phyloP scores from a whole-genome alignment of 768 basidiomycete species.

The Mycena chlorophos region DNA sequence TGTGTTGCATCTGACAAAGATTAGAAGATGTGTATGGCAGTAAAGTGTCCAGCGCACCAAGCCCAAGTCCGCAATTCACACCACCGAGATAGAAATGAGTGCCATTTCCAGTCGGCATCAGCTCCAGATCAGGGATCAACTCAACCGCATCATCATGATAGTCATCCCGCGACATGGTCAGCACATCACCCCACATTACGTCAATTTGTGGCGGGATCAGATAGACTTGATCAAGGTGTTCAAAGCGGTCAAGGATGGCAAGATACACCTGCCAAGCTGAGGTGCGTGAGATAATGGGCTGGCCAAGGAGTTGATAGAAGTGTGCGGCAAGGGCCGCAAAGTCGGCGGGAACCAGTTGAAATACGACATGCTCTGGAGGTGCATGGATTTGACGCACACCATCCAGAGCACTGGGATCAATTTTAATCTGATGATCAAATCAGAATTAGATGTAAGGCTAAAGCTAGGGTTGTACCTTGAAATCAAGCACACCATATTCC shows the following conservation, averaged over 20 bases:
- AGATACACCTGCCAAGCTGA: neutral
- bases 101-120: neutral
- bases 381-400: neutral
- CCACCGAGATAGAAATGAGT: neutral
- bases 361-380: neutral
- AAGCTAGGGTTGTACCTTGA: neutral
- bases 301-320: neutral
- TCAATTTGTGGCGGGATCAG: neutral
- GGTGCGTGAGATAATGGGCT: neutral
- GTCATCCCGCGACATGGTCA: neutral
- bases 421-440: neutral
- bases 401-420: neutral
- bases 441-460: neutral
- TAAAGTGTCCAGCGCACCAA: neutral
- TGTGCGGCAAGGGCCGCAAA: neutral
- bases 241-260: neutral
- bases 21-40: neutral
- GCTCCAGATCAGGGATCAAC: neutral
- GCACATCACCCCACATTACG: neutral
- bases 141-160: neutral
- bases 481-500: neutral
- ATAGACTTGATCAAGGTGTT: neutral
- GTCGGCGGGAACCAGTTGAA: neutral
- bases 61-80: neutral
- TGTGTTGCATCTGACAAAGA: neutral